Evolutionary conservation across 805 yeast genomes (phyloP).

Genomic region (Maudiozyma barnettii): DNA sequence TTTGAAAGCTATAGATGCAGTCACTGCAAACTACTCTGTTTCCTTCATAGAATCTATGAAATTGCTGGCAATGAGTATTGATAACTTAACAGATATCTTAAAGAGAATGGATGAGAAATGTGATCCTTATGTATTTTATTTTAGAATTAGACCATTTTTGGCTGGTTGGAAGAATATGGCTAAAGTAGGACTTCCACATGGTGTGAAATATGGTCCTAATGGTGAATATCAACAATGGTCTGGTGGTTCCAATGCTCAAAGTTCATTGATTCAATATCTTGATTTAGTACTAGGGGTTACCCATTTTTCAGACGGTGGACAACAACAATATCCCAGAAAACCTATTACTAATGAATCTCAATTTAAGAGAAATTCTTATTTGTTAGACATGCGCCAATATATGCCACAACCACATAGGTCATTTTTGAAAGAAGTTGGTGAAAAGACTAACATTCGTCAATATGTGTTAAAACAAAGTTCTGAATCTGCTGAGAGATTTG

Average conservation of each 20-base stretch:
- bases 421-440: constrained; percentile 53
- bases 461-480: constrained; percentile 42
- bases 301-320: constrained; percentile 32
- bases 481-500: constrained; percentile 49
- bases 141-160: constrained; percentile 74
- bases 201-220: constrained; percentile 69
- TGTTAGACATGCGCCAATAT: constrained; percentile 75
- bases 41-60: constrained; percentile 43
- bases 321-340: not conserved
- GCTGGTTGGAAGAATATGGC: constrained; percentile 95
- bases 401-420: constrained; percentile 85
- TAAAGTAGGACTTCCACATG: constrained; percentile 71
- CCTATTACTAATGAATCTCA: constrained; percentile 21
- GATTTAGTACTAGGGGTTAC: constrained; percentile 69
- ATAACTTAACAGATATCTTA: constrained; percentile 59
- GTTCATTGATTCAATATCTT: constrained; percentile 77
- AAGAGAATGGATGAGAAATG: constrained; percentile 87
- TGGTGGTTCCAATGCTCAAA: constrained; percentile 94
- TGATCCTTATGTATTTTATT: constrained; percentile 87
- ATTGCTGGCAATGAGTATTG: constrained; percentile 63
- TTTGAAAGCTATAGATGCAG: constrained; percentile 51
- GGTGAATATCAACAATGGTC: constrained; percentile 46
- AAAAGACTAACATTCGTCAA: constrained; percentile 51
- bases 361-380: constrained; percentile 44
- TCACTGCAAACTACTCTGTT: constrained; percentile 36